Conservation (phyloP, 2,329 filamentous ascomycete species). For the Beauveria sp. region DNA sequence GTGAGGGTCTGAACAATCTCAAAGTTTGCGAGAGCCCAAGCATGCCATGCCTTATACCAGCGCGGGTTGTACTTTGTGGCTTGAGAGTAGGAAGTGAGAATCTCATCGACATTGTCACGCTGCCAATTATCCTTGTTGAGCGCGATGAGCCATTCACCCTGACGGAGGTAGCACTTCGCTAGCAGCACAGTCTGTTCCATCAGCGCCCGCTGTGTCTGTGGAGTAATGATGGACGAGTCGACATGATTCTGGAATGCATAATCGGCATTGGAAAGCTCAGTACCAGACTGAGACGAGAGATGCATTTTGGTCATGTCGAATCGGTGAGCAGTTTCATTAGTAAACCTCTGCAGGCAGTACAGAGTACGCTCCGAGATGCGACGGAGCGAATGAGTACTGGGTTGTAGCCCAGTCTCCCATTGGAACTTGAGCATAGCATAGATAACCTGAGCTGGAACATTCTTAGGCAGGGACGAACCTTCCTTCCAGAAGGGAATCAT, state of each 20-base stretch:
- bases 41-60: constrained; percentile 99
- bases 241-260: constrained; percentile 43
- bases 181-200: constrained; percentile 63
- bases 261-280: constrained; percentile 37
- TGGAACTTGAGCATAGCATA: constrained; percentile 98
- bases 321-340: constrained; percentile 47
- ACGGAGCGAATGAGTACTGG: constrained; percentile 30
- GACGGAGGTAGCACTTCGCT: constrained; percentile 90
- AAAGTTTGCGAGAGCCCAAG: constrained; percentile 97
- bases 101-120: constrained; percentile 75
- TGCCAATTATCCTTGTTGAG: constrained; percentile 86
- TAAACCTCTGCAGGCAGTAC: constrained; percentile 53
- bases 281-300: constrained; percentile 37
- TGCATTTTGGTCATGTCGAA: constrained; percentile 47
- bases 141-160: constrained; percentile 90
- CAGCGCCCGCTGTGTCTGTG: constrained; percentile 44
- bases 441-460: constrained; percentile 67
- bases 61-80: constrained; percentile 90
- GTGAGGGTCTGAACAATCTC: constrained; percentile 86
- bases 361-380: constrained; percentile 47
- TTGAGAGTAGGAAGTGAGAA: constrained; percentile 81
- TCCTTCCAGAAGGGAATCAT: constrained; percentile 54
- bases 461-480: constrained; percentile 25
- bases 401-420: constrained; percentile 75
- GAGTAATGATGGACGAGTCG: constrained; percentile 37